phyloP scores from a whole-genome alignment of 2,329 filamentous ascomycete species.

The Aspergillus sp. region DNA sequence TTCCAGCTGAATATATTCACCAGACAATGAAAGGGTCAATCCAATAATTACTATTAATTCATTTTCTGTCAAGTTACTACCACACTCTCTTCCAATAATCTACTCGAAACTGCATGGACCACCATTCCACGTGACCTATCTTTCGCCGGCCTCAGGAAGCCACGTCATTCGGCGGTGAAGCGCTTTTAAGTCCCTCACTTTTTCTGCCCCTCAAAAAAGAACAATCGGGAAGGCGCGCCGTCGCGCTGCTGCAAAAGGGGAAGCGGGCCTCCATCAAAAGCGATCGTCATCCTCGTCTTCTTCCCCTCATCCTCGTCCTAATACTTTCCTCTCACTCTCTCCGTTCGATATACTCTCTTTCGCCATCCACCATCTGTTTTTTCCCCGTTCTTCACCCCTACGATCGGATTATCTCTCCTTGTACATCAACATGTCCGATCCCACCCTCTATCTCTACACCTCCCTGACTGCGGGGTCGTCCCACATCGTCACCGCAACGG shows the following conservation, averaged over 20 bases:
- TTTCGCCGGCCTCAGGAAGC: background rate
- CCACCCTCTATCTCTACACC: slow-evolving; percentile 89
- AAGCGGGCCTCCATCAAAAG: background rate
- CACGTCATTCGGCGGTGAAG: slow-evolving; percentile 4
- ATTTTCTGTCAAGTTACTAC: background rate
- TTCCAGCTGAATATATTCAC: no score
- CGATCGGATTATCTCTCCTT: no score
- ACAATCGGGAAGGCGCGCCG: background rate
- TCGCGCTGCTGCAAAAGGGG: background rate
- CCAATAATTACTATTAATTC: background rate
- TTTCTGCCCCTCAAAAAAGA: background rate
- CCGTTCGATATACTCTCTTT: background rate
- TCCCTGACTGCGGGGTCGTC: slow-evolving; percentile 94
- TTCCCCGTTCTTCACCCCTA: no score
- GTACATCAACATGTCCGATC: slow-evolving; percentile 41
- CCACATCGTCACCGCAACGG: slow-evolving; percentile 94
- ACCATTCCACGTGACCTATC: background rate
- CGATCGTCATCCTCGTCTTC: slow-evolving; percentile 5
- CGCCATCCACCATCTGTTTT: background rate
- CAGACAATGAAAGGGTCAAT: no score
- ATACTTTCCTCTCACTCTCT: no score
- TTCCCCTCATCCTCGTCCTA: background rate
- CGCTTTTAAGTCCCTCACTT: background rate
- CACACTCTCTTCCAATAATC: background rate
- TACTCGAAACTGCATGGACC: background rate